Evolutionary conservation across 2,329 filamentous ascomycete genomes (phyloP).

Genomic region (Diplodia corticola): DNA sequence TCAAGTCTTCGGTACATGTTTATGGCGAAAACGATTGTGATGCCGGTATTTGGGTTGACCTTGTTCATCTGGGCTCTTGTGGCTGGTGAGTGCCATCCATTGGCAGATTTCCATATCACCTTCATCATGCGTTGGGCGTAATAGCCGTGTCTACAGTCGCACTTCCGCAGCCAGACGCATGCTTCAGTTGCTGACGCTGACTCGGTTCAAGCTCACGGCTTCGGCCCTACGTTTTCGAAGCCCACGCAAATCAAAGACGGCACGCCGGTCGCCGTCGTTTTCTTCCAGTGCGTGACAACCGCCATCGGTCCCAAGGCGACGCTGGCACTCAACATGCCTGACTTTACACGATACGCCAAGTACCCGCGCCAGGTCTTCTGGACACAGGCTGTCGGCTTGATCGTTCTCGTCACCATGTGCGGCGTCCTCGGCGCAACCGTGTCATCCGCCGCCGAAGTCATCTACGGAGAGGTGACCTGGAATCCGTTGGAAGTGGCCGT

Average conservation of each 20-base stretch:
- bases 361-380: conserved; percentile 18
- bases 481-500: conserved; percentile 30
- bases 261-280: conserved; percentile 24
- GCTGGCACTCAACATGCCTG: conserved; percentile 25
- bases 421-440: conserved; percentile 19
- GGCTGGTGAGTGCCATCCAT: neutral
- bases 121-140: no score
- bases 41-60: conserved; percentile 17
- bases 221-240: conserved; percentile 33
- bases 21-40: conserved; percentile 17
- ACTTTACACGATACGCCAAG: conserved; percentile 20
- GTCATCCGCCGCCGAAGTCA: conserved; percentile 21
- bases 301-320: conserved; percentile 23
- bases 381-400: conserved; percentile 16
- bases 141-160: no score
- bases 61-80: conserved; percentile 21
- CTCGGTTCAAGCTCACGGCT: neutral
- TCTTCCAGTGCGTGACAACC: conserved; percentile 29
- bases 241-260: conserved; percentile 27
- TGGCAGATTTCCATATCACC: neutral
- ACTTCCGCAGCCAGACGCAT: no score
- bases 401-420: conserved; percentile 14
- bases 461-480: conserved; percentile 26
- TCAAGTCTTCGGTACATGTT: conserved; percentile 16
- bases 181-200: neutral